Percentiles rank a stretch among this genome's conserved stretches.
These are phyloP conservation scores for Pseudogymnoascus sp. DNA, from an alignment of 2,329 filamentous ascomycete genomes.

Conservation along the genomic window DNA sequence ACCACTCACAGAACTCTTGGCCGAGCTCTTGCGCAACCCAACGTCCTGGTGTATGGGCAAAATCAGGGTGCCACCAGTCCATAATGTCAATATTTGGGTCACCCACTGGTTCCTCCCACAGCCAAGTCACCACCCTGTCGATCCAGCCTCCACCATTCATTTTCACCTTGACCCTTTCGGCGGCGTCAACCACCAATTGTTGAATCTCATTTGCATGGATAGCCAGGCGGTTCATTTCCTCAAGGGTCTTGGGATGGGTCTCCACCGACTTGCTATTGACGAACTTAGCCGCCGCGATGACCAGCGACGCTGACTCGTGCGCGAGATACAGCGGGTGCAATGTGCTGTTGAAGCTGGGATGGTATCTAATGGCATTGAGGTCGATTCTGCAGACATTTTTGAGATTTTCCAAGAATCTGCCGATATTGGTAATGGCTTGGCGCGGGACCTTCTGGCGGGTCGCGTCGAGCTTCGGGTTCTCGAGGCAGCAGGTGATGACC, in stretches of 20 bases:
- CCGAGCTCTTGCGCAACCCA: conserved; percentile 6
- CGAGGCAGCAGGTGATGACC: background rate
- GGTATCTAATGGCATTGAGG: background rate
- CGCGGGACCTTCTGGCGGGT: background rate
- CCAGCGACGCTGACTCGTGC: conserved; percentile 21
- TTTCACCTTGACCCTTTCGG: conserved; percentile 17
- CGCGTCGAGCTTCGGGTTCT: background rate
- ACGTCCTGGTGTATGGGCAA: background rate
- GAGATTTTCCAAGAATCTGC: background rate
- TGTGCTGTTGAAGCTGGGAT: conserved; percentile 10
- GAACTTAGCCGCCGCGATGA: conserved; percentile 18
- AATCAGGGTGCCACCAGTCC: background rate
- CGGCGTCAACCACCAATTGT: conserved; percentile 9
- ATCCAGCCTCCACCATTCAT: conserved; percentile 30
- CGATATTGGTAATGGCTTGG: background rate
- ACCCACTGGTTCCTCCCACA: background rate
- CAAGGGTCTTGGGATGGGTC: conserved; percentile 7
- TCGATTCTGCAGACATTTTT: background rate
- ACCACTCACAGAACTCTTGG: conserved; percentile 13
- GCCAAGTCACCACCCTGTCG: conserved; percentile 20
- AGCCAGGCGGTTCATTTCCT: background rate
- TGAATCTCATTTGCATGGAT: conserved; percentile 17
- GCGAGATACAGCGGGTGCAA: conserved; percentile 26
- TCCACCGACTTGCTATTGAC: conserved; percentile 12
- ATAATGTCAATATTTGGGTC: background rate